Base-by-base conservation (phyloP, 169 alveolate genomes). In the Theileria parva region DNA sequence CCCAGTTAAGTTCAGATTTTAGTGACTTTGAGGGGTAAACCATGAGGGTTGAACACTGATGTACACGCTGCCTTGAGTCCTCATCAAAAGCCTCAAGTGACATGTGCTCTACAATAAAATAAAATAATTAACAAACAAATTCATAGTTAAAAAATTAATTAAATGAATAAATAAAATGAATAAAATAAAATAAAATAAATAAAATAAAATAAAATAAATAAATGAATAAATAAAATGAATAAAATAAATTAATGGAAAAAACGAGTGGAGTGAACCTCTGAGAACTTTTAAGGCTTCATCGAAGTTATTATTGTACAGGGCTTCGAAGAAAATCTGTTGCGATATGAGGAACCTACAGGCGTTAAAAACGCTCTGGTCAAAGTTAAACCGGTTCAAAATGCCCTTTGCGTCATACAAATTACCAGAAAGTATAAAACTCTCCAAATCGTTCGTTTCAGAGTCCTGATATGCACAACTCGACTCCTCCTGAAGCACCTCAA, bases 261-360 rank as follows among this genome's bases (percentile, higher is more conserved):
- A 32, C 1, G 0, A 15, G 2, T 4, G 8, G 0, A 8, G 60
- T 84, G 30, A 63, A 85, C 88, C 91, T 39, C 93, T 65, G 44
- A 91, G 59, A 53, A 89, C 76, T 50, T 80, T 69, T 32, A 91
- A 65, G 15, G 94, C 92, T 60, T 86, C 87, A 39, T 80, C 87
- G 23, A 75, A 30, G 59, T 87, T 80, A 0, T 80, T 74, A 48
- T 72, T 50, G 76, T 91, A 71, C 44, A 91, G 69, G 17, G 89
- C 74, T 34, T 70, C 89, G 55, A 86, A 85, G 77, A 84, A 91
- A 44, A 86, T 80, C 51, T 91, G 93, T 57, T 91, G 91, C 80
- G 89, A 87, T 30, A 75, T 63, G 75, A 91, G 66, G 77, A 91
- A 91, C 3, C 63, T 21, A 64, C 88, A 87, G 13, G 94, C 94